Evolutionary conservation across 371 early-diverging fungal species (phyloP).

Genomic region (Syncephalastrum sp.): DNA sequence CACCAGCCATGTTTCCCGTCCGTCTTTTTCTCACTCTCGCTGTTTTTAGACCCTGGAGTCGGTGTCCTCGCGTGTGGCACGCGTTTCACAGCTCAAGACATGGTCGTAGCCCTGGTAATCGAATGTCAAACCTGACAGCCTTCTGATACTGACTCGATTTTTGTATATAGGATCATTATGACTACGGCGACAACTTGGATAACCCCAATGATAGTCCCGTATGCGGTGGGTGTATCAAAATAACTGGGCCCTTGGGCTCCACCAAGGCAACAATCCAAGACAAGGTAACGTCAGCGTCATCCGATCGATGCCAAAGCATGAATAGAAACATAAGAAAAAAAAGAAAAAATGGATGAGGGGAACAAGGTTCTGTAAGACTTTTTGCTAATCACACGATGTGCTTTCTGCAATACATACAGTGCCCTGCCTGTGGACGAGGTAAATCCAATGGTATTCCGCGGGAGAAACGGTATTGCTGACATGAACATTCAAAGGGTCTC

Average conservation of each 20-base stretch:
- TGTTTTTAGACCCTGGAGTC: constrained; percentile 39
- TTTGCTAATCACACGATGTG: constrained; percentile 4
- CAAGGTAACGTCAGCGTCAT: constrained; percentile 25
- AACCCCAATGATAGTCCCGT: constrained; percentile 46
- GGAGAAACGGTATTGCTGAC: constrained; percentile 4
- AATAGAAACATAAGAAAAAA: not conserved
- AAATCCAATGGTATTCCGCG: not conserved
- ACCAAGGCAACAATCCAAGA: constrained; percentile 45
- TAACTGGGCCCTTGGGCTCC: constrained; percentile 38
- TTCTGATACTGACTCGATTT: not conserved
- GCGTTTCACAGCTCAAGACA: constrained; percentile 34
- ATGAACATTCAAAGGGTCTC: constrained; percentile 20
- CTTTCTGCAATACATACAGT: constrained; percentile 19
- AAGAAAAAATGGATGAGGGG: not conserved
- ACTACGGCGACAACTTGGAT: constrained; percentile 33
- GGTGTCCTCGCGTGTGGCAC: constrained; percentile 43
- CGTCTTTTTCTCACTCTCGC: not conserved
- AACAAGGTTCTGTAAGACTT: not conserved
- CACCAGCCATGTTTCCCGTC: no score
- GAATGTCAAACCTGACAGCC: constrained; percentile 1
- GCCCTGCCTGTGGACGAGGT: constrained; percentile 40
- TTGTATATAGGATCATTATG: constrained; percentile 30
- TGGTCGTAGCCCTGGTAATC: constrained; percentile 41
- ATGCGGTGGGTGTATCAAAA: constrained; percentile 41
- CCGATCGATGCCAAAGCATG: not conserved